Evolutionary conservation across 805 yeast genomes (phyloP).

Genomic region (Cyberlindnera saturnus): DNA sequence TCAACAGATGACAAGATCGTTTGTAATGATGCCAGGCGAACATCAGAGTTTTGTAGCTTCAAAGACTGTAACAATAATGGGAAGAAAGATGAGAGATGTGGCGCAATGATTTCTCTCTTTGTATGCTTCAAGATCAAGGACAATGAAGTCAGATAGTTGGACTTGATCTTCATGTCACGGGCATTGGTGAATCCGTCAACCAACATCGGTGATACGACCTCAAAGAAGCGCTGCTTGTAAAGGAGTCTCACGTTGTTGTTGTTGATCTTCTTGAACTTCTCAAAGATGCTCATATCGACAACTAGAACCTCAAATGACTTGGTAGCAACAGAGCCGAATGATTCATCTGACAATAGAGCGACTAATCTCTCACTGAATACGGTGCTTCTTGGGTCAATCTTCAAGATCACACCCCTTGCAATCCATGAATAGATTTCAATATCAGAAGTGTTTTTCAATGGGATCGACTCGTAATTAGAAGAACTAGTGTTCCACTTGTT

Average conservation of each 20-base stretch:
- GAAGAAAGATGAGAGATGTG: conserved; percentile 56
- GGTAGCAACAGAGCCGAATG: conserved; percentile 33
- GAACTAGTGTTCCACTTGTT: conserved; percentile 43
- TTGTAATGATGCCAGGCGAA: conserved; percentile 53
- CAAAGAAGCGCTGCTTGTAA: conserved; percentile 78
- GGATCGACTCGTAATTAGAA: not conserved
- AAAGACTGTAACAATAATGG: conserved; percentile 71
- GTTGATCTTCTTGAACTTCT: conserved; percentile 37
- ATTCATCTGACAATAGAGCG: conserved; percentile 26
- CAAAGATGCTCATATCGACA: conserved; percentile 58
- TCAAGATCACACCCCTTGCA: conserved; percentile 61
- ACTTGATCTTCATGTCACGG: conserved; percentile 28
- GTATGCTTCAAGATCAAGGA: conserved; percentile 63
- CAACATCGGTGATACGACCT: conserved; percentile 49
- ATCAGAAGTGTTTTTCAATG: conserved; percentile 16
- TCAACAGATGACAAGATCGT: conserved; percentile 52
- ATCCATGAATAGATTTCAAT: conserved; percentile 66
- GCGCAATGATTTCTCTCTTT: conserved; percentile 54
- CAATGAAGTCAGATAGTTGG: conserved; percentile 57
- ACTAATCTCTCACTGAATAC: conserved; percentile 30
- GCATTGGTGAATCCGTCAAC: conserved; percentile 37
- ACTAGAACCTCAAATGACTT: conserved; percentile 58
- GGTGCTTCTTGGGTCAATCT: conserved; percentile 38
- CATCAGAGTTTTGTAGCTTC: conserved; percentile 33
- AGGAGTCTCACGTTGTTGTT: conserved; percentile 59